Base-by-base conservation (phyloP, 495 filamentous ascomycete genomes). In the Polyplosphaeria fusca region DNA sequence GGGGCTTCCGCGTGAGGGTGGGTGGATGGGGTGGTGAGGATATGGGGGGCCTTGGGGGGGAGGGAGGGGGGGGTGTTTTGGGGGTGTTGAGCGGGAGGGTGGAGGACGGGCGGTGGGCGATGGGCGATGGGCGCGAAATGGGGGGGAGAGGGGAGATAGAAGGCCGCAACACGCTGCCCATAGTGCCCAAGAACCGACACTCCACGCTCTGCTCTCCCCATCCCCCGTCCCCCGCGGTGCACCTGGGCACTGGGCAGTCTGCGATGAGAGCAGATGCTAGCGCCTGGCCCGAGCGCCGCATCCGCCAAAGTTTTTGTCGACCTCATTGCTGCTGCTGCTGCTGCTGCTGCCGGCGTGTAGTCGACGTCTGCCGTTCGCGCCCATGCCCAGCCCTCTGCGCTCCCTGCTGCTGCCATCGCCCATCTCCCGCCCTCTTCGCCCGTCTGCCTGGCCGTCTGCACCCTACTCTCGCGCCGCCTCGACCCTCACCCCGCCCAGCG, bases 401-500 rank as follows among this genome's bases (percentile, higher is more conserved):
- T 32, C 13, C 2, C 23, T 38, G 40, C 35, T 26, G 19, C 47
- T 19, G 16, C 16, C 7, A 40, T n/a, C n/a, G n/a, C 49, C 3
- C 30, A n/a, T 30, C 7, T 23, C 35, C 59, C 52, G 47, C 47
- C 52, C 47, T 12, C 39, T 48, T 38, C 58, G 28, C 22, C 48
- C 26, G 13, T 45, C 9, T n/a, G 24, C 52, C 24, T 30, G 11
- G 20, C 37, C 20, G 19, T 19, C 24, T 37, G 47, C 60, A 5
- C 25, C 43, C 47, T 5, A 43, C 5, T 25, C 26, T 25, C 61
- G 61, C 39, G 49, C 26, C 39, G 52, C n/a, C 28, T 68, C 63
- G n/a, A 63, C 65, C n/a, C 5, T 22, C 27, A 19, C 55, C 3
- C 55, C 46, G 20, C 16, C 46, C 28, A 66, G 32, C 47, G 58